A percentile compares a stretch with the other conserved stretches of the same genome.
Evolutionary conservation across 1,139 yeast species (phyloP).

Genomic region (Yamadazyma conglobata): DNA sequence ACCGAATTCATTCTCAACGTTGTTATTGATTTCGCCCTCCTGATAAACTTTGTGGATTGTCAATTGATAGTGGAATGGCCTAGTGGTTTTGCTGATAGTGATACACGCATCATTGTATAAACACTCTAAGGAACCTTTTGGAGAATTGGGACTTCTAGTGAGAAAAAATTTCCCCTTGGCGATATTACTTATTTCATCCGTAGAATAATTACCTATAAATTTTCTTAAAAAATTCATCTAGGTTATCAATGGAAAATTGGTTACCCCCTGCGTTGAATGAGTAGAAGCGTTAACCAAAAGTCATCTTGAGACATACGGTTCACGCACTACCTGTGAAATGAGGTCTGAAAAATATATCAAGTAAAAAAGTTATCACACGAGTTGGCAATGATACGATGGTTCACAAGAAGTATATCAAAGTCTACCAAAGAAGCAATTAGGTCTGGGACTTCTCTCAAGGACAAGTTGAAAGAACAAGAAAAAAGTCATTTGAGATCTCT

Average conservation of each 20-base stretch:
- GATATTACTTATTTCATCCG: slow-evolving; percentile 67
- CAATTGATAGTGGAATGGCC: slow-evolving; percentile 66
- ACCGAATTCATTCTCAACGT: slow-evolving; percentile 33
- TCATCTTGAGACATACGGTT: no score
- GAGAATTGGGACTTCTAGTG: slow-evolving; percentile 71
- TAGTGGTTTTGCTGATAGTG: slow-evolving; percentile 63
- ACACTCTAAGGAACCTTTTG: slow-evolving; percentile 85
- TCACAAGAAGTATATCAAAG: slow-evolving; percentile 5
- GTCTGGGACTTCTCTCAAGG: slow-evolving; percentile 4
- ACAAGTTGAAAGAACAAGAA: slow-evolving; percentile 7
- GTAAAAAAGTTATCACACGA: no score
- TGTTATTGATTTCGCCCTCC: slow-evolving; percentile 56
- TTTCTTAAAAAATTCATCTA: slow-evolving; percentile 81
- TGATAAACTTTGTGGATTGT: slow-evolving; percentile 66
- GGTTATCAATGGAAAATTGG: no score
- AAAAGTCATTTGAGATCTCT: slow-evolving; percentile 7
- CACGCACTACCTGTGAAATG: no score
- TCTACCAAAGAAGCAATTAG: slow-evolving; percentile 4
- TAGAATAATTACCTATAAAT: slow-evolving; percentile 58
- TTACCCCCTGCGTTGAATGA: no score
- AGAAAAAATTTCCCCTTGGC: slow-evolving; percentile 80
- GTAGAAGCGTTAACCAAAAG: no score
- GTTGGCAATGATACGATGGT: slow-evolving; percentile 5
- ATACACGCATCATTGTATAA: slow-evolving; percentile 78
- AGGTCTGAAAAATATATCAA: no score